Evolutionary conservation across 164 flowering plant genomes (phyloP), one percentile per base, ranked within the genome.

Genomic region (Cinnamomum micranthum): DNA sequence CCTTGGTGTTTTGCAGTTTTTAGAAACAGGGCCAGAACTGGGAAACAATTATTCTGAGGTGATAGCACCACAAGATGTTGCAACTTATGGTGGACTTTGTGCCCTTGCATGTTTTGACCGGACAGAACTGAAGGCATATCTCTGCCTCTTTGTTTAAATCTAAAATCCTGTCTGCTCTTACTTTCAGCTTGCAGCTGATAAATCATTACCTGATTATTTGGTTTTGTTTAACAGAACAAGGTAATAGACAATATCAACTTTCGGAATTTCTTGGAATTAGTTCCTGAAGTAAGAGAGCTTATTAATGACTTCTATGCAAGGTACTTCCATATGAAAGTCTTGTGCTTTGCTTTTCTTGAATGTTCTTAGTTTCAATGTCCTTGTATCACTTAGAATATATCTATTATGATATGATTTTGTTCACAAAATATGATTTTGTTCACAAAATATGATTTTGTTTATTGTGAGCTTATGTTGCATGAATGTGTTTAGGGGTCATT

Each of bases 41-140:
- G 97, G 90, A 35, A 92, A 84, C 77, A 87, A 84, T 75, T 96
- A 92, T 76, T 81, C 87, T 65, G 97, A 92, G 78, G 97, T 96
- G 50, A 92, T 96, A 84, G 95, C 99, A 67, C 86, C 95, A 22
- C 99, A 94, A 86, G 99, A 96, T 85, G 92, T 96, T 82, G 99
- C 98, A 73, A 96, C 97, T 14, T 96, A 96, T 82, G 99, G 99
- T 33, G 98, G 98, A 35, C 93, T 96, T 71, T 96, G 98, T 84
- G 99, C 99, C 25, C 97, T 94, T 82, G 99, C 98, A 66, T 94
- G 86, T 82, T 96, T 94, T 83, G 98, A 96, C 83, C 86, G 98
- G 73, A 71, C 92, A 31, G 99, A 96, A 76, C 82, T 96, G 76
- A 95, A 95, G 97, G 99, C 80, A 92, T 78, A 2, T 78, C 72